These are phyloP conservation scores for Lactifluus subvellereus DNA, from an alignment of 768 basidiomycete genomes.

Conservation along the genomic window DNA sequence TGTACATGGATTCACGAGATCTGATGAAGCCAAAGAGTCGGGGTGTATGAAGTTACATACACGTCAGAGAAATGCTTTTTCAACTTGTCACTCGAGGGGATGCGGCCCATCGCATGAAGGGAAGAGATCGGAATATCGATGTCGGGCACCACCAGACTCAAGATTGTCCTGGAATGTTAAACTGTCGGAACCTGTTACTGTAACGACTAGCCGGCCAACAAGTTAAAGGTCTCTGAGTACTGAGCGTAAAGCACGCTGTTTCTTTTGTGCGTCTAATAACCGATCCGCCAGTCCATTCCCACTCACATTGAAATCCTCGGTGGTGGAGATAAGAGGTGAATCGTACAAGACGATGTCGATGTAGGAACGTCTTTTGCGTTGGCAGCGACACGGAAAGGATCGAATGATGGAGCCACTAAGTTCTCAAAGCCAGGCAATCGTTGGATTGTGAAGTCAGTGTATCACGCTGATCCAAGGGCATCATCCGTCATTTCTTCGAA, in stretches of 20 bases:
- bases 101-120: constrained; percentile 1
- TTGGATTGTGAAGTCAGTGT: neutral
- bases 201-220: neutral
- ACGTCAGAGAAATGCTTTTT: neutral
- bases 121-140: constrained; percentile 6
- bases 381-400: neutral
- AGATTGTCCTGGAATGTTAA: neutral
- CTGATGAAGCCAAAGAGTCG: constrained; percentile 2
- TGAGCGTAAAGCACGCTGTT: neutral
- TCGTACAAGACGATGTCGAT: neutral
- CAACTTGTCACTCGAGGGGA: neutral
- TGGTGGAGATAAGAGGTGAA: neutral
- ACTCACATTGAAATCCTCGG: neutral
- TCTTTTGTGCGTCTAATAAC: neutral
- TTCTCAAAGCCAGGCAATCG: neutral
- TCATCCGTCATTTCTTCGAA: neutral
- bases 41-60: neutral
- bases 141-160: neutral
- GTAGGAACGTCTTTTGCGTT: neutral
- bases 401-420: neutral
- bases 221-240: neutral
- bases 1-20: neutral
- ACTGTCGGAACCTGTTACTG: neutral
- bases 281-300: neutral
- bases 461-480: neutral